Evolutionary conservation across 169 alveolate species (phyloP).

Genomic region (Theileria equi): DNA sequence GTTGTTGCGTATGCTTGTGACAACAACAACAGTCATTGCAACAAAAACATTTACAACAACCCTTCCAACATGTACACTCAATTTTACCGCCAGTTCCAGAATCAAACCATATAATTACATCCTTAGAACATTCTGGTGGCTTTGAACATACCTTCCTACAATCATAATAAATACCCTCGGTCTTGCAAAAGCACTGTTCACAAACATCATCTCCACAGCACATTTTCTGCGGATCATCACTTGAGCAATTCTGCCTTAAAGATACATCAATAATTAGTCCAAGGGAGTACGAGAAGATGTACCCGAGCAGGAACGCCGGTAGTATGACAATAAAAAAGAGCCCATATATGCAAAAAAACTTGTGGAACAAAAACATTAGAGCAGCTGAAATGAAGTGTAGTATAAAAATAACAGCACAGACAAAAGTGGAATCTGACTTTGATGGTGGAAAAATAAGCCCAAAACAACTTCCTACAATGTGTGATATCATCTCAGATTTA

Average conservation of each 20-base stretch:
- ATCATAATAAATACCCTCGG: too few species aligned
- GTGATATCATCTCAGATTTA: slow-evolving; percentile 3
- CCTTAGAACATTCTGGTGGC: not conserved
- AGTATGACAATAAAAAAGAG: not conserved
- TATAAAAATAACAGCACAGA: not conserved
- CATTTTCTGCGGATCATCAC: too few species aligned
- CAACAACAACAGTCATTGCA: slow-evolving; percentile 1
- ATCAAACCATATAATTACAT: not conserved
- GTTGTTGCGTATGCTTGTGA: not conserved
- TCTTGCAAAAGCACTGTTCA: not conserved
- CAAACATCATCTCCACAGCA: not conserved
- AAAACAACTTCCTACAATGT: slow-evolving; percentile 7
- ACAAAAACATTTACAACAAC: too few species aligned
- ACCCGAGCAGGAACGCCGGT: not conserved
- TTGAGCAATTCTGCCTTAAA: slow-evolving; percentile 3
- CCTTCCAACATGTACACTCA: not conserved
- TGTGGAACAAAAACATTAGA: not conserved
- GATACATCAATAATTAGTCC: slow-evolving; percentile 1
- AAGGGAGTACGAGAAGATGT: slow-evolving; percentile 1
- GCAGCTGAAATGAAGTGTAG: not conserved
- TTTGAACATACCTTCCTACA: not conserved
- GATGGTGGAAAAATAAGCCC: slow-evolving; percentile 7
- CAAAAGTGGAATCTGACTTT: not conserved
- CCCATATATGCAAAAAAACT: not conserved
- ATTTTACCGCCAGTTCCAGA: not conserved